Evolutionary conservation across 305 asterid genomes (phyloP), one percentile per base, ranked within the genome.

Genomic region (Solanum chacoense): DNA sequence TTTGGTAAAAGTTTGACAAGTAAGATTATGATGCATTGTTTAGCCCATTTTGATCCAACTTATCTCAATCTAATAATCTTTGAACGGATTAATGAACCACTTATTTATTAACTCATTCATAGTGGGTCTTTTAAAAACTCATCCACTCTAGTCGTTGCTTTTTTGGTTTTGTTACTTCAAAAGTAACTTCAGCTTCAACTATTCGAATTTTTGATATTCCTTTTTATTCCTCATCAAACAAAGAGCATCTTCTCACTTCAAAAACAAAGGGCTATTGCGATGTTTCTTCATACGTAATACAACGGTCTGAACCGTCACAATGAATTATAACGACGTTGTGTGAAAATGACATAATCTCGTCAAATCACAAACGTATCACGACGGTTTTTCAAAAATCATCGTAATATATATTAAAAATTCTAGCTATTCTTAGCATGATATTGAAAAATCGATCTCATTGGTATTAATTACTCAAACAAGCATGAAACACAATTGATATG

Each of bases 81-180:
- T 9, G 29, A 65, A 65, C 5, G 7, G 14, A n/a, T 10, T 65
- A n/a, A 65, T 65, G 7, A n/a, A 10, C 1, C 7, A 65, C 1
- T 65, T 24, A 9, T 65, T 50, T n/a, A 65, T 65, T 10, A 65
- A 65, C 14, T 9, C 6, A 65, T 22, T 1, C 7, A 65, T 4
- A 22, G 28, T 59, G 71, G 0, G 26, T 59, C 69, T 59, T 8
- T 59, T 7, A 45, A 14, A 42, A 45, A 45, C 63, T 45, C 63
- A 45, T 14, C 20, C 22, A 14, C 63, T 45, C 8, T 0, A 5
- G 3, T 0, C 8, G 1, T 5, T 14, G 8, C 2, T 14, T 14
- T 45, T 45, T 45, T 45, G 5, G 4, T 42, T 12, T 12, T 0
- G 8, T 45, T 45, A 45, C 63, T 45, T 45, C 55, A 45, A 45